Evolutionary conservation across 163 green algal genomes (phyloP).

Genomic region (Prototheca cutis): DNA sequence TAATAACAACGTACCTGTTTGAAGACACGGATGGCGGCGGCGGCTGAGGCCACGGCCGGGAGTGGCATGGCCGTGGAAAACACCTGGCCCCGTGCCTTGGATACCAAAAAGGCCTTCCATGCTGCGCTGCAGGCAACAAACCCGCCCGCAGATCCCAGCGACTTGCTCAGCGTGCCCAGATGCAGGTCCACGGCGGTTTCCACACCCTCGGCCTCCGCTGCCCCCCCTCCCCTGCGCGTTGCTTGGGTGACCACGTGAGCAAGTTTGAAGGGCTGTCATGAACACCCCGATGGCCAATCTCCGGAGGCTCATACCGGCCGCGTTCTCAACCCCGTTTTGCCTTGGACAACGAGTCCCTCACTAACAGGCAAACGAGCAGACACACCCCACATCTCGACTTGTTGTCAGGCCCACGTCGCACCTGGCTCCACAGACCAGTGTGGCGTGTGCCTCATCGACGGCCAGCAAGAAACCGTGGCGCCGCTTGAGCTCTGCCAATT

Average conservation of each 20-base stretch:
- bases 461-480: slow-evolving; percentile 76
- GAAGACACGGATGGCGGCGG: slow-evolving; percentile 49
- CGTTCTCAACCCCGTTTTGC: not conserved
- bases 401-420: no score
- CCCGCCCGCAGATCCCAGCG: slow-evolving; percentile 74
- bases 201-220: slow-evolving; percentile 39
- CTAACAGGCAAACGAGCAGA: no score
- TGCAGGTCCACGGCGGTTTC: slow-evolving; percentile 69
- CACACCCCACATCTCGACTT: no score
- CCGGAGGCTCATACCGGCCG: not conserved
- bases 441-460: slow-evolving; percentile 95
- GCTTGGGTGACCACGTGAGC: not conserved
- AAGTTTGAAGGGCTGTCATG: not conserved
- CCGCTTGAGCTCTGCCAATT: slow-evolving; percentile 48
- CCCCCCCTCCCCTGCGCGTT: slow-evolving; percentile 26
- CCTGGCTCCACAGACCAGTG: slow-evolving; percentile 68
- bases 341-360: no score
- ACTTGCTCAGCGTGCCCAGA: slow-evolving; percentile 92
- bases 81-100: slow-evolving; percentile 60
- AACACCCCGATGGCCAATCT: no score
- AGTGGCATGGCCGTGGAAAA: slow-evolving; percentile 87
- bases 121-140: slow-evolving; percentile 65
- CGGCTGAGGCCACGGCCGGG: slow-evolving; percentile 72
- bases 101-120: slow-evolving; percentile 67
- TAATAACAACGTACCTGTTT: slow-evolving; percentile 29